Percentiles rank a stretch among this genome's conserved stretches.
These are phyloP conservation scores for Leptodontidium sp. DNA, from an alignment of 2,329 filamentous ascomycete species.

Conservation along the genomic window DNA sequence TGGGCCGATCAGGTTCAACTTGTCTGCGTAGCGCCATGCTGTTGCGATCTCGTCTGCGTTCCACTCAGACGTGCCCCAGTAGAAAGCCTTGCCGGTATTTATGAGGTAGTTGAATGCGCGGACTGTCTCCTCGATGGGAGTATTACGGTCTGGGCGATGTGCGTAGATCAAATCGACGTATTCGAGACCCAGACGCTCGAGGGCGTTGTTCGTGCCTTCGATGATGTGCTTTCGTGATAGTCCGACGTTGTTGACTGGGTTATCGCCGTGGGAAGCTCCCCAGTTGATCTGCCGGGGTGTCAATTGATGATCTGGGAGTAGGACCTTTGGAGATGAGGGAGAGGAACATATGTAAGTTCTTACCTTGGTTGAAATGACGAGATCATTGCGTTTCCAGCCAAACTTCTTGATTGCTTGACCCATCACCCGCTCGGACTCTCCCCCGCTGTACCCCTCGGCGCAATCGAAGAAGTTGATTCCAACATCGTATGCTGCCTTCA, in stretches of 20 bases:
- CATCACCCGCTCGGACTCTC: constrained; percentile 62
- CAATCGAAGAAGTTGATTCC: constrained; percentile 67
- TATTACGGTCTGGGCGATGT: constrained; percentile 64
- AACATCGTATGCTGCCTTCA: constrained; percentile 66
- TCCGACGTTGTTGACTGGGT: constrained; percentile 71
- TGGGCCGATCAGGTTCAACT: constrained; percentile 67
- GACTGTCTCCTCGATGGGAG: constrained; percentile 70
- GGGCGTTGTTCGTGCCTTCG: constrained; percentile 67
- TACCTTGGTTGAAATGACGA: constrained; percentile 65
- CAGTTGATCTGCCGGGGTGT: constrained; percentile 63
- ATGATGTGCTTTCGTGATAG: constrained; percentile 75
- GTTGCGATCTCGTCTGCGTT: constrained; percentile 70
- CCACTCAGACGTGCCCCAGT: constrained; percentile 77
- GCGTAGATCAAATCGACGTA: constrained; percentile 73
- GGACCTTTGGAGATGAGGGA: neutral
- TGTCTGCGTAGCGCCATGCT: constrained; percentile 68
- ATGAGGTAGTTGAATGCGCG: constrained; percentile 74
- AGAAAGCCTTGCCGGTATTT: constrained; percentile 71
- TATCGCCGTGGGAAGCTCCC: constrained; percentile 66
- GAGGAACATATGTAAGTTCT: neutral
- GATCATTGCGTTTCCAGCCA: constrained; percentile 63
- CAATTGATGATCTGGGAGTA: neutral
- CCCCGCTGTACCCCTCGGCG: constrained; percentile 61
- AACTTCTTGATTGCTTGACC: constrained; percentile 64
- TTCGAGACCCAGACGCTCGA: constrained; percentile 59